Evolutionary conservation across 495 filamentous ascomycete species (phyloP).

Genomic region (Pyrenula massariospora): DNA sequence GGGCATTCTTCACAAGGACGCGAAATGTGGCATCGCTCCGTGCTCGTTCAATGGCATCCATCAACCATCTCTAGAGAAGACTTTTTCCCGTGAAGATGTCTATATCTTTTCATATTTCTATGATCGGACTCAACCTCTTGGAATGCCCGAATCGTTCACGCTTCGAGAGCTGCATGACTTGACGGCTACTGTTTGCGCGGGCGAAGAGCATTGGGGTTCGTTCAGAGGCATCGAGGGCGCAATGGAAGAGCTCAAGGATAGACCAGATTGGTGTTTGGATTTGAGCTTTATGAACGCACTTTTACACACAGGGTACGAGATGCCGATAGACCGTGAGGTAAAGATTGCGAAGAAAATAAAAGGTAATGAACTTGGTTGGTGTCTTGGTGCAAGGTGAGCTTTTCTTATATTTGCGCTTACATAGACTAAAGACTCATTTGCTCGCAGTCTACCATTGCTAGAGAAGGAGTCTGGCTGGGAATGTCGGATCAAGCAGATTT

Average conservation of each 20-base stretch:
- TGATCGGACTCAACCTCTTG: constrained; percentile 80
- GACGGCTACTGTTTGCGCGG: constrained; percentile 71
- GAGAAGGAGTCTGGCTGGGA: constrained; percentile 65
- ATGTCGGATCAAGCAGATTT: constrained; percentile 56
- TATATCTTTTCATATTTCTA: constrained; percentile 97
- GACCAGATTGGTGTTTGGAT: constrained; percentile 88
- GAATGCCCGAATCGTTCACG: constrained; percentile 93
- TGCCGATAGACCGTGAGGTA: constrained; percentile 91
- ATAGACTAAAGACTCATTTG: constrained; percentile 17
- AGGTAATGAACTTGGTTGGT: constrained; percentile 95
- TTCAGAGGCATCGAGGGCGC: constrained; percentile 67
- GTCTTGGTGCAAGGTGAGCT: constrained; percentile 83
- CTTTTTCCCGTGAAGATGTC: constrained; percentile 81
- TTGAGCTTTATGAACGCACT: constrained; percentile 90
- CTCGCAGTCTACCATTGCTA: constrained; percentile 56
- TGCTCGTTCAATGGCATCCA: constrained; percentile 97
- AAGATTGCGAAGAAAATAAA: constrained; percentile 98
- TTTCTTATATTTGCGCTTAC: constrained; percentile 2
- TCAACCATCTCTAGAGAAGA: constrained; percentile 86
- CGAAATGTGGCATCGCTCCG: constrained; percentile 66
- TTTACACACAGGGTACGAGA: constrained; percentile 92
- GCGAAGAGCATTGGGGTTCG: constrained; percentile 62
- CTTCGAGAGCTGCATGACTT: constrained; percentile 77
- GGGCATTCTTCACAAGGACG: constrained; percentile 80
- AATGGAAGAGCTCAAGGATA: constrained; percentile 53